A percentile compares a stretch with the other conserved stretches of the same genome.
Conservation (phyloP, 331 rosid species). For the Cydonia oblonga region DNA sequence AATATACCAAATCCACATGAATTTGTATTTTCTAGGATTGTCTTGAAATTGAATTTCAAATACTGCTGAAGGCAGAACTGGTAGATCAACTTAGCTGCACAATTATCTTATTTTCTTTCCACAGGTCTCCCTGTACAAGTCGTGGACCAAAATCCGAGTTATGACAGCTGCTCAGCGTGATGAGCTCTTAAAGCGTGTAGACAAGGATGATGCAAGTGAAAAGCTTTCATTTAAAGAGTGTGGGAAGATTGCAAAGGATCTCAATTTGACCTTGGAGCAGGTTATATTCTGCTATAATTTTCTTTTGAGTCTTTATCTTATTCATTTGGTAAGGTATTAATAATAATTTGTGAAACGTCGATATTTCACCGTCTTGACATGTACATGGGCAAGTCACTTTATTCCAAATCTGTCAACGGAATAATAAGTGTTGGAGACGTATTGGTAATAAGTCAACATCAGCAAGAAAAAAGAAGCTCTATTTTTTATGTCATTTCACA, state of each 20-base stretch:
- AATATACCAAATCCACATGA: not conserved
- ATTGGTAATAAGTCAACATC: not conserved
- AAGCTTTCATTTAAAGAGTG: conserved; percentile 65
- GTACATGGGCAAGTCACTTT: not conserved
- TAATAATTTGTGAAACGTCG: not conserved
- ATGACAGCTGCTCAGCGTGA: conserved; percentile 86
- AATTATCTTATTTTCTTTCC: not conserved
- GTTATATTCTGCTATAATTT: conserved; percentile 28
- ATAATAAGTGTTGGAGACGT: not conserved
- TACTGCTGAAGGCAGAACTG: not conserved
- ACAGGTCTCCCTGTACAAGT: conserved; percentile 61
- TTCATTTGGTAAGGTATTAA: not conserved
- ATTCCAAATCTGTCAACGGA: not conserved
- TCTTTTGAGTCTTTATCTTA: conserved; percentile 1
- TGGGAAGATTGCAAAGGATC: conserved; percentile 82
- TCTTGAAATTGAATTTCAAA: not conserved
- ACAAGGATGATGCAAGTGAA: conserved; percentile 36
- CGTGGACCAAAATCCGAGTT: conserved; percentile 76
- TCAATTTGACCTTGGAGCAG: conserved; percentile 77
- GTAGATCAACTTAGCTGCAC: not conserved
- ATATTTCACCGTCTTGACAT: not conserved
- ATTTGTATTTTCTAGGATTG: not conserved
- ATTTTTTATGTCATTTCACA: not conserved
- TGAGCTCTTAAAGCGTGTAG: conserved; percentile 48
- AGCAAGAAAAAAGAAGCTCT: not conserved